Base-by-base conservation (phyloP, 176 grass and related monocot species). In the Poa annua region DNA sequence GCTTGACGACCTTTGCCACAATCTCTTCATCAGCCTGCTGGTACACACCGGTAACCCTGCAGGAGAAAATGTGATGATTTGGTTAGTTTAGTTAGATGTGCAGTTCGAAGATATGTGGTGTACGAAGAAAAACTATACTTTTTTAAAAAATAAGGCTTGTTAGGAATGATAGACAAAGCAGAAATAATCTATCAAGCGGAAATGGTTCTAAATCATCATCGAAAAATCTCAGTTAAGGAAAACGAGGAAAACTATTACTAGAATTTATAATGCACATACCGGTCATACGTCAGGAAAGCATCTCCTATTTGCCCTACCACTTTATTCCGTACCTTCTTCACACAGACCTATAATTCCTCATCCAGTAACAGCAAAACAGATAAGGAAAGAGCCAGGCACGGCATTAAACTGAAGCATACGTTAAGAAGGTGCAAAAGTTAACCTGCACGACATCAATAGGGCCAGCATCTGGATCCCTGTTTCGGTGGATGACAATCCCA, bases 301-400 rank as follows among this genome's bases (percentile, higher is more conserved):
- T 94, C 91, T 72, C 97, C 97, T 84, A 99, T 94, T 78, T 80
- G 76, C n/a, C 93, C 97, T 70, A 86, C 69, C 12, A 99, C 97
- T 80, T 99, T 99, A 66, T 99, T 99, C 25, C 97, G 86, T 54
- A 94, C 97, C 87, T 99, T 99, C 87, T 89, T 83, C 62, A 99
- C 91, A 96, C 88, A 89, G 74, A 99, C 83, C 97, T 99, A 81
- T 21, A n/a, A 48, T 75, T 59, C 12, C 34, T 8, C 54, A 74
- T 63, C 42, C 70, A 50, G 11, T 7, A 69, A 69, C 20, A 8
- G 56, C 14, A 77, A 17, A 56, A 49, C 14, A 78, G 19, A 72
- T 55, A 50, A 41, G 36, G 59, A 29, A 80, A 72, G 11, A 67
- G 49, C 72, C 10, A 51, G 11, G 3, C 13, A 7, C 6, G 41